Percentiles rank a stretch among this genome's conserved stretches.
These are phyloP conservation scores for Geotrichum carabidarum DNA, from an alignment of 1,139 yeast species.

Conservation along the genomic window DNA sequence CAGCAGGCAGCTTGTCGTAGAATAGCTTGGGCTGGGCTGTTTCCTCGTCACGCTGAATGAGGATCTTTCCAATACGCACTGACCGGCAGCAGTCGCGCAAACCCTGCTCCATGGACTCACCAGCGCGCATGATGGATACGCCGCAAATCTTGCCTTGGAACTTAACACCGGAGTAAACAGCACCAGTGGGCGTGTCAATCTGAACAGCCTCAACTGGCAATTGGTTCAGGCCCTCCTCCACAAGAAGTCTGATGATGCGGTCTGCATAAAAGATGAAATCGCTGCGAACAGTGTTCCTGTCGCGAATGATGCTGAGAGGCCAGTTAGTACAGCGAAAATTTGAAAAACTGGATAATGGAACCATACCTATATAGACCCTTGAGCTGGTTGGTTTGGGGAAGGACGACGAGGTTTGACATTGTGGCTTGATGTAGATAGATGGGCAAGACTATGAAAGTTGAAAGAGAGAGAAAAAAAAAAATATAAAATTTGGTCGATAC, in stretches of 20 bases:
- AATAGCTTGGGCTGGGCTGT: slow-evolving; percentile 56
- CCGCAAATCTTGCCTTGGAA: slow-evolving; percentile 94
- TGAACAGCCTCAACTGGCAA: slow-evolving; percentile 69
- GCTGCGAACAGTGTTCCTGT: slow-evolving; percentile 68
- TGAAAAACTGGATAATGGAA: neutral
- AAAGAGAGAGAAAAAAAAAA: neutral
- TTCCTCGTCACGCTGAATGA: slow-evolving; percentile 96
- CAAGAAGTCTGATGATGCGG: slow-evolving; percentile 83
- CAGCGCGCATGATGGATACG: slow-evolving; percentile 94
- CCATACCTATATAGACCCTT: slow-evolving; percentile 69
- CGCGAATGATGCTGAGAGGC: slow-evolving; percentile 60
- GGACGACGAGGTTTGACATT: slow-evolving; percentile 32
- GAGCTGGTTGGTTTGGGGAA: slow-evolving; percentile 87
- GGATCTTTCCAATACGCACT: slow-evolving; percentile 90
- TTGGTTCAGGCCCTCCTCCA: slow-evolving; percentile 91
- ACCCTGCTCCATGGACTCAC: slow-evolving; percentile 98
- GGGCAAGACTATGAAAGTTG: neutral
- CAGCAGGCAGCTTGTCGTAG: slow-evolving; percentile 90
- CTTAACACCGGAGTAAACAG: slow-evolving; percentile 67
- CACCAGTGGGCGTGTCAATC: slow-evolving; percentile 74
- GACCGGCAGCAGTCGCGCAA: slow-evolving; percentile 93
- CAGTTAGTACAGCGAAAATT: neutral
- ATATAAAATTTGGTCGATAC: neutral
- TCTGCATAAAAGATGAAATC: slow-evolving; percentile 95
- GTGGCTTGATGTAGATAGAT: neutral